Evolutionary conservation across 2,329 filamentous ascomycete species (phyloP).

Genomic region (Endoconidiophora polonica): DNA sequence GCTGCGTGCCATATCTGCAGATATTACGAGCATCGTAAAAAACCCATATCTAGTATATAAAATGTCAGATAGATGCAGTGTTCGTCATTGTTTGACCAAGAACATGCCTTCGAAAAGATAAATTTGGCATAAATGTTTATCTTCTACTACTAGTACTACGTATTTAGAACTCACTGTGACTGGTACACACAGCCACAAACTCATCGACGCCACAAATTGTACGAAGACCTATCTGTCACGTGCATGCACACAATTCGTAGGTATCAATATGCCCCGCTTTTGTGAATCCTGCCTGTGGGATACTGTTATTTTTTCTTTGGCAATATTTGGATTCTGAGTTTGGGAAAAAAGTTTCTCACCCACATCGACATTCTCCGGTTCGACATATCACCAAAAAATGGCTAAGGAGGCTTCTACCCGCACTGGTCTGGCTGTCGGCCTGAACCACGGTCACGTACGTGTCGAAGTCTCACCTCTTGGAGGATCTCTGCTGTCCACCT

Average conservation of each 20-base stretch:
- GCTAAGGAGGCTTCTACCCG: conserved; percentile 41
- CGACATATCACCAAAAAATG: conserved; percentile 27
- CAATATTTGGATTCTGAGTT: conserved; percentile 2
- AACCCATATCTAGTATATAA: no score
- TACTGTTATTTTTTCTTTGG: conserved; percentile 7
- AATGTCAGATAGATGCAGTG: no score
- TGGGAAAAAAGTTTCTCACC: conserved; percentile 15
- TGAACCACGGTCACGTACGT: conserved; percentile 50
- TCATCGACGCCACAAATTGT: not conserved
- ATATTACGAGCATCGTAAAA: no score
- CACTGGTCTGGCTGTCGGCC: conserved; percentile 42
- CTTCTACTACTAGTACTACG: no score
- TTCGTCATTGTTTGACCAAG: no score
- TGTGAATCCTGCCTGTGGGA: not conserved
- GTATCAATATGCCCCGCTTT: conserved; percentile 4
- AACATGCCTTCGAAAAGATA: no score
- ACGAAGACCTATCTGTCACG: conserved; percentile 5
- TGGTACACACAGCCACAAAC: no score
- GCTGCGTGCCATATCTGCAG: no score
- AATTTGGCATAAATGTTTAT: no score
- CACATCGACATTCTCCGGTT: conserved; percentile 17
- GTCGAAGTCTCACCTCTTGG: conserved; percentile 53
- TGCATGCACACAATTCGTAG: conserved; percentile 5
- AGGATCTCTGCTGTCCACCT: conserved; percentile 42
- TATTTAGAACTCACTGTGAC: no score